phyloP scores from a whole-genome alignment of 176 grass and related monocot species.

The Aegilops bicornis region DNA sequence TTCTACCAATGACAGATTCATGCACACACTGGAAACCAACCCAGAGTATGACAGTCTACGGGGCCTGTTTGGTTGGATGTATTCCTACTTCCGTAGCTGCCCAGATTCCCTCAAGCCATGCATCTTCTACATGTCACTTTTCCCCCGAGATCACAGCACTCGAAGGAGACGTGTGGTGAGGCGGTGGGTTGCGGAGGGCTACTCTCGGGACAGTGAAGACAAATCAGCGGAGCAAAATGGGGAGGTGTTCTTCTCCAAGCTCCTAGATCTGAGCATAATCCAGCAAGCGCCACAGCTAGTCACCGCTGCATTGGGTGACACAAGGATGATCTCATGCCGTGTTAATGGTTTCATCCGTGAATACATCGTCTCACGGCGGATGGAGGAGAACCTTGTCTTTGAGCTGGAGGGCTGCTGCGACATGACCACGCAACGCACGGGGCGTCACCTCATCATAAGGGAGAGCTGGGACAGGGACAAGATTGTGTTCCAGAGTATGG shows the following conservation, averaged over 20 bases:
- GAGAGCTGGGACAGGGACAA: background rate
- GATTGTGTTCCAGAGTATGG: background rate
- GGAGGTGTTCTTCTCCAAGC: background rate
- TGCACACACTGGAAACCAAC: conserved; percentile 8
- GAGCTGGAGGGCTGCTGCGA: background rate
- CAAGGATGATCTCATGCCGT: background rate
- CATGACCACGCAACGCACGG: background rate
- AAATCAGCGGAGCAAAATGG: background rate
- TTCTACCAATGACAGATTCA: background rate
- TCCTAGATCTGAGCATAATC: conserved; percentile 15
- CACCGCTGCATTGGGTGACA: rapidly evolving
- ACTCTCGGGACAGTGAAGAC: background rate
- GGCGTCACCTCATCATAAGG: conserved; percentile 3
- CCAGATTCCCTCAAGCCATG: conserved; percentile 39
- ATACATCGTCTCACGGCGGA: background rate
- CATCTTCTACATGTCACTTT: conserved; percentile 45
- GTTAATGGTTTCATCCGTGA: conserved; percentile 40
- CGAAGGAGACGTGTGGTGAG: conserved; percentile 21
- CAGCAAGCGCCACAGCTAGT: background rate
- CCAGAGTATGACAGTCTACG: background rate
- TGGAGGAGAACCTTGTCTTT: conserved; percentile 31
- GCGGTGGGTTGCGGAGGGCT: conserved; percentile 46
- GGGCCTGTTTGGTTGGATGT: background rate
- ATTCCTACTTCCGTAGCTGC: conserved; percentile 17
- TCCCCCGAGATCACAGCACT: background rate